phyloP scores from a whole-genome alignment of 208 protist species.

The Trichomonas vaginalis region DNA sequence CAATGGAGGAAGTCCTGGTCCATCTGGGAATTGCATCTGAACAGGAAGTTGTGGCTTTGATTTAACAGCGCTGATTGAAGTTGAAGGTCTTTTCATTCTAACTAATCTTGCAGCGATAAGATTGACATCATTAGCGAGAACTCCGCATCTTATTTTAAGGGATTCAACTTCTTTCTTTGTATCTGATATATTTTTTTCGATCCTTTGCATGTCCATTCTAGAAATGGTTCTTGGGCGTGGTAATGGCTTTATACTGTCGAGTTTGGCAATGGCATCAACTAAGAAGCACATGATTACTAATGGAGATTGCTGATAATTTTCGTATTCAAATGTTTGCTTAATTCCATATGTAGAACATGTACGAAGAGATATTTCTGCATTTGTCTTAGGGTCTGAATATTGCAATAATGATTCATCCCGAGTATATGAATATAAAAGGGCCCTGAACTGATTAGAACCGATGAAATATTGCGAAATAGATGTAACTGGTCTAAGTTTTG shows the following conservation, averaged over 20 bases:
- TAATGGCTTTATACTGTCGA: neutral
- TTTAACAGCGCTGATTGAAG: neutral
- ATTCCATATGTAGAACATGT: neutral
- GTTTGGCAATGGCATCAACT: neutral
- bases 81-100: neutral
- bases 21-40: neutral
- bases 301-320: neutral
- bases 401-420: neutral
- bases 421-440: neutral
- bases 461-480: neutral
- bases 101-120: neutral
- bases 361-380: neutral
- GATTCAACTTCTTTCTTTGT: neutral
- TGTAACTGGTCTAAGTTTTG: neutral
- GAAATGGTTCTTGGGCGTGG: neutral
- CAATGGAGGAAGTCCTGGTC: neutral
- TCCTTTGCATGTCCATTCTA: neutral
- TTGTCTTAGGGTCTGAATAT: neutral
- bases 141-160: neutral
- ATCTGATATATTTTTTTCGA: neutral
- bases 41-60: neutral
- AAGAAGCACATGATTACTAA: neutral
- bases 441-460: neutral
- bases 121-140: neutral
- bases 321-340: neutral